Percentiles rank a stretch among this genome's conserved stretches.
These are phyloP conservation scores for Sutorius eximius DNA, from an alignment of 1,284 basidiomycete species.

Conservation along the genomic window DNA sequence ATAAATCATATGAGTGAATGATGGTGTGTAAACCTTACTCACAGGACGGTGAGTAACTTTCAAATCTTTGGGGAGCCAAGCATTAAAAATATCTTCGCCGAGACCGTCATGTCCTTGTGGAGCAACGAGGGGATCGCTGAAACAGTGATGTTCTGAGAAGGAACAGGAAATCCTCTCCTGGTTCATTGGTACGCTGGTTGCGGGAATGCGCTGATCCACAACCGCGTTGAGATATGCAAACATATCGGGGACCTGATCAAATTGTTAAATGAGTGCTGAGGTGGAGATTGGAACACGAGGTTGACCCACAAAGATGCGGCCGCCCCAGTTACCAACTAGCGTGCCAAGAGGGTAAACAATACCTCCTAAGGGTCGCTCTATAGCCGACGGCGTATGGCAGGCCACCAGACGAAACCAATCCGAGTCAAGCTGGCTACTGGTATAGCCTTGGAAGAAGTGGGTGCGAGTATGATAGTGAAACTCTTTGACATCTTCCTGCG, in stretches of 20 bases:
- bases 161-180: slow-evolving; percentile 42
- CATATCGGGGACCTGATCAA: slow-evolving; percentile 27
- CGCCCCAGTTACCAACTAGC: slow-evolving; percentile 43
- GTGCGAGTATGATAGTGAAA: slow-evolving; percentile 41
- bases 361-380: slow-evolving; percentile 39
- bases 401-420: slow-evolving; percentile 47
- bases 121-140: slow-evolving; percentile 37
- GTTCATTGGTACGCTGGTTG: slow-evolving; percentile 27
- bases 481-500: slow-evolving; percentile 40
- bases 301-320: slow-evolving; percentile 40
- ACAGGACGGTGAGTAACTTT: slow-evolving; percentile 37
- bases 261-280: slow-evolving; percentile 15
- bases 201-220: slow-evolving; percentile 23
- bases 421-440: slow-evolving; percentile 37
- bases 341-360: slow-evolving; percentile 43
- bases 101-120: slow-evolving; percentile 35
- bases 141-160: slow-evolving; percentile 48
- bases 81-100: slow-evolving; percentile 45
- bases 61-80: slow-evolving; percentile 43
- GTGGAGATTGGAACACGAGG: slow-evolving; percentile 4
- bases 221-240: slow-evolving; percentile 25
- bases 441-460: slow-evolving; percentile 22
- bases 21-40: slow-evolving; percentile 14
- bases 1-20: slow-evolving; percentile 9
- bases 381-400: slow-evolving; percentile 39